A percentile compares a stretch with the other conserved stretches of the same genome.
Evolutionary conservation across 192 early-diverging fungal species (phyloP).

Genomic region (Coemansia sp.): DNA sequence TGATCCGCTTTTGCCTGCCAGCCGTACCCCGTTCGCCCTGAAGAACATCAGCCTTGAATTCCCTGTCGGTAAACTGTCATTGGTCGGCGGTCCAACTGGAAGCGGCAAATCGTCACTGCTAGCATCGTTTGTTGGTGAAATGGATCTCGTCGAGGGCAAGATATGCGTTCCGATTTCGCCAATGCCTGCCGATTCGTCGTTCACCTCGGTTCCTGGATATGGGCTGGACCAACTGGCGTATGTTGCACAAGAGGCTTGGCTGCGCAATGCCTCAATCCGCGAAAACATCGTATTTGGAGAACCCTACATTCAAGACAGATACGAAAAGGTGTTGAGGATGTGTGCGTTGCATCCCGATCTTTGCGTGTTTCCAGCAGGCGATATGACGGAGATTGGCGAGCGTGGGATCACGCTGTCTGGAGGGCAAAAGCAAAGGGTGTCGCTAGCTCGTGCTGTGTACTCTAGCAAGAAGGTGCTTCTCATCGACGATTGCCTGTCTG

Average conservation of each 20-base stretch:
- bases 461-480: slow-evolving; percentile 50
- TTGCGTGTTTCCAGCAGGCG: slow-evolving; percentile 75
- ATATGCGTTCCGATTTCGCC: slow-evolving; percentile 18
- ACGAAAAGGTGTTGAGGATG: slow-evolving; percentile 69
- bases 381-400: slow-evolving; percentile 88
- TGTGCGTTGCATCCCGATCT: slow-evolving; percentile 84
- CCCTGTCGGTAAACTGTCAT: slow-evolving; percentile 66
- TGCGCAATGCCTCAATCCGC: slow-evolving; percentile 69
- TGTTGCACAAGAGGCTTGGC: slow-evolving; percentile 73
- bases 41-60: slow-evolving; percentile 63
- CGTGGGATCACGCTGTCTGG: slow-evolving; percentile 79
- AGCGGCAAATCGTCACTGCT: slow-evolving; percentile 86
- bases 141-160: slow-evolving; percentile 36
- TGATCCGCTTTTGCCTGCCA: neutral
- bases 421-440: slow-evolving; percentile 84
- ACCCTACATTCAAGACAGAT: slow-evolving; percentile 65
- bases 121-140: slow-evolving; percentile 78
- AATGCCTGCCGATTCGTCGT: neutral
- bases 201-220: neutral
- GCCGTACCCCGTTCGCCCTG: slow-evolving; percentile 41
- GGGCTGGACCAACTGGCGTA: slow-evolving; percentile 64
- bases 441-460: slow-evolving; percentile 84
- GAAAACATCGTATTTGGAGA: slow-evolving; percentile 87
- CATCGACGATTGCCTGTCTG: slow-evolving; percentile 86
- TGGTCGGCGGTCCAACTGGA: slow-evolving; percentile 86